phyloP scores from a whole-genome alignment of 2,329 filamentous ascomycete genomes.

The Cladorrhinum sp. region DNA sequence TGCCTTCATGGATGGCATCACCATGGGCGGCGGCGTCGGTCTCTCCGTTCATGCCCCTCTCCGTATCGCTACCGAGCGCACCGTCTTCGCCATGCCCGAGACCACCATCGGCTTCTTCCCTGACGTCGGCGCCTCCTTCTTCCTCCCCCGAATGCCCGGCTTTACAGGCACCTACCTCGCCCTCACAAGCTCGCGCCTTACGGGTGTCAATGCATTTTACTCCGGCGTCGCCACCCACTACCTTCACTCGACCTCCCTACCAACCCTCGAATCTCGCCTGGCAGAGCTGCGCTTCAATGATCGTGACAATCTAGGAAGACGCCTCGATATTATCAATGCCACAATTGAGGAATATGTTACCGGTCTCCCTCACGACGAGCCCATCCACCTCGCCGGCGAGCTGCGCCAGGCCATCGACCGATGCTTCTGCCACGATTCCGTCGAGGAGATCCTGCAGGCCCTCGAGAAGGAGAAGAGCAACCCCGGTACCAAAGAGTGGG shows the following conservation, averaged over 20 bases:
- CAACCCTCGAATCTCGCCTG: constrained; percentile 76
- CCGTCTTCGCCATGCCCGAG: constrained; percentile 96
- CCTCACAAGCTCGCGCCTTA: constrained; percentile 79
- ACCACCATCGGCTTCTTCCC: constrained; percentile 99
- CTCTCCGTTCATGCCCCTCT: constrained; percentile 93
- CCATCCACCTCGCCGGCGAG: constrained; percentile 63
- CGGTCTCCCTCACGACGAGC: constrained; percentile 73
- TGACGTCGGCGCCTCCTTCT: constrained; percentile 94
- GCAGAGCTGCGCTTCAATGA: constrained; percentile 88
- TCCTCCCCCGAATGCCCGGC: constrained; percentile 86
- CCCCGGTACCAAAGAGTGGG: constrained; percentile 65
- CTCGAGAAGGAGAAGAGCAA: constrained; percentile 53
- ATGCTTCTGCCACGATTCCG: constrained; percentile 66
- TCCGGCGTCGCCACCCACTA: constrained; percentile 94
- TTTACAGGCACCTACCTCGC: constrained; percentile 87
- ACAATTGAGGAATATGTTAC: constrained; percentile 92
- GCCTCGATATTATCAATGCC: constrained; percentile 71
- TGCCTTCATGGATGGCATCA: constrained; percentile 95
- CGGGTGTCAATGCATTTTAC: constrained; percentile 83
- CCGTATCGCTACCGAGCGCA: constrained; percentile 92
- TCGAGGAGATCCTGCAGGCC: constrained; percentile 68
- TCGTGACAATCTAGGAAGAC: constrained; percentile 58
- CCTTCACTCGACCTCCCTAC: constrained; percentile 83
- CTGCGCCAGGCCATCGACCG: constrained; percentile 80
- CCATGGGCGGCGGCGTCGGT: constrained; percentile 96